A percentile compares a stretch with the other conserved stretches of the same genome.
Evolutionary conservation across 192 early-diverging fungal genomes (phyloP).

Genomic region (Gamsiella multidivaricata): DNA sequence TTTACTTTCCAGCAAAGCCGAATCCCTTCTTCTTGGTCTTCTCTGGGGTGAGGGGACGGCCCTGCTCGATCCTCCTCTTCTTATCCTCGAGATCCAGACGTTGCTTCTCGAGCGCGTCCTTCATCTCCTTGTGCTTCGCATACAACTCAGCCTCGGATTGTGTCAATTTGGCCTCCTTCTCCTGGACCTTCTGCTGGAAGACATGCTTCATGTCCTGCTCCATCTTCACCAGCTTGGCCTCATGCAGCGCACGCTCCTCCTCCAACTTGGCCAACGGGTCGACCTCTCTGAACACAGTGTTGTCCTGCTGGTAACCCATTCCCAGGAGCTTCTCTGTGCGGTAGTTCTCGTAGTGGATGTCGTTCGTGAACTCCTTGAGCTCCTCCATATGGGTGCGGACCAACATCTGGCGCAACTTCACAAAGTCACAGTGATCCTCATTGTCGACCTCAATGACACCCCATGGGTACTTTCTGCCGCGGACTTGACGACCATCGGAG

Average conservation of each 20-base stretch:
- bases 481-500: slow-evolving; percentile 83
- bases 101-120: slow-evolving; percentile 95
- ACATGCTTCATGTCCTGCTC: slow-evolving; percentile 99
- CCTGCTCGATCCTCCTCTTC: slow-evolving; percentile 86
- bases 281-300: slow-evolving; percentile 82
- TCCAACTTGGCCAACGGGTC: slow-evolving; percentile 85
- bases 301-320: slow-evolving; percentile 86
- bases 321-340: slow-evolving; percentile 92
- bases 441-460: slow-evolving; percentile 98
- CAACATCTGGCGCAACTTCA: slow-evolving; percentile 92
- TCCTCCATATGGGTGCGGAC: slow-evolving; percentile 97
- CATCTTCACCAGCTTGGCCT: slow-evolving; percentile 97
- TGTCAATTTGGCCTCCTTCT: slow-evolving; percentile 98
- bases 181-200: slow-evolving; percentile 98
- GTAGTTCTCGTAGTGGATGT: slow-evolving; percentile 95
- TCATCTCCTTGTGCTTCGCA: slow-evolving; percentile 98
- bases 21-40: slow-evolving; percentile 81
- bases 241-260: slow-evolving; percentile 91
- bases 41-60: slow-evolving; percentile 77
- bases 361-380: slow-evolving; percentile 93
- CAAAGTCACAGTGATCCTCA: slow-evolving; percentile 96
- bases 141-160: slow-evolving; percentile 97
- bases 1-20: slow-evolving; percentile 66
- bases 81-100: slow-evolving; percentile 93
- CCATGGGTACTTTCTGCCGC: slow-evolving; percentile 93